Evolutionary conservation across 2,329 filamentous ascomycete species (phyloP).

Genomic region (Xylariaceae sp.): DNA sequence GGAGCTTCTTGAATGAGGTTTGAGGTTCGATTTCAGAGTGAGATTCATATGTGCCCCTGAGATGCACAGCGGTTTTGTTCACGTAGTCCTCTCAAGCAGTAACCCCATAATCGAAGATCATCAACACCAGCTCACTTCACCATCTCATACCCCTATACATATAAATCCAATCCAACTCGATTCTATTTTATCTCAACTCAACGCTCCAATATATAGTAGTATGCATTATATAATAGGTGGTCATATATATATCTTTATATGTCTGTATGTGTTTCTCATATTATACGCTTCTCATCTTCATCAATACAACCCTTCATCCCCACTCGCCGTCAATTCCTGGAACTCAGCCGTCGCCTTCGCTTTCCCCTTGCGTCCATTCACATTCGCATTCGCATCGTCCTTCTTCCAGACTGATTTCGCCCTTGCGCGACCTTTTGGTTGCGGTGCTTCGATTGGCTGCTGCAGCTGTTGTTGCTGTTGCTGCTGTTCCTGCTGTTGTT

Average conservation of each 20-base stretch:
- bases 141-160: not conserved
- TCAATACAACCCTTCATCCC: constrained; percentile 54
- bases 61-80: no score
- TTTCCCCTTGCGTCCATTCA: constrained; percentile 44
- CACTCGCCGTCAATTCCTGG: constrained; percentile 49
- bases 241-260: not conserved
- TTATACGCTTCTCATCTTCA: constrained; percentile 16
- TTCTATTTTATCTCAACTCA: not conserved
- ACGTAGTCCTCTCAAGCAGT: no score
- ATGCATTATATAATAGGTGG: not conserved
- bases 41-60: no score
- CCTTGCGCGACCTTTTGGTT: constrained; percentile 28
- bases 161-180: not conserved
- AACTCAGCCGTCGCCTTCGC: constrained; percentile 51
- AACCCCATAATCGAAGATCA: no score
- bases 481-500: not conserved
- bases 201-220: not conserved
- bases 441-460: not conserved
- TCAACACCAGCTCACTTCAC: no score
- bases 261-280: not conserved
- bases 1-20: no score
- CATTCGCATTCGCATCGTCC: constrained; percentile 29
- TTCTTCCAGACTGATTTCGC: constrained; percentile 37
- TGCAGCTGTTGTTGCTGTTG: not conserved
- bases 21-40: no score